A percentile compares a stretch with the other conserved stretches of the same genome.
Conservation (phyloP, 768 basidiomycete genomes). For the Galerina marginata region DNA sequence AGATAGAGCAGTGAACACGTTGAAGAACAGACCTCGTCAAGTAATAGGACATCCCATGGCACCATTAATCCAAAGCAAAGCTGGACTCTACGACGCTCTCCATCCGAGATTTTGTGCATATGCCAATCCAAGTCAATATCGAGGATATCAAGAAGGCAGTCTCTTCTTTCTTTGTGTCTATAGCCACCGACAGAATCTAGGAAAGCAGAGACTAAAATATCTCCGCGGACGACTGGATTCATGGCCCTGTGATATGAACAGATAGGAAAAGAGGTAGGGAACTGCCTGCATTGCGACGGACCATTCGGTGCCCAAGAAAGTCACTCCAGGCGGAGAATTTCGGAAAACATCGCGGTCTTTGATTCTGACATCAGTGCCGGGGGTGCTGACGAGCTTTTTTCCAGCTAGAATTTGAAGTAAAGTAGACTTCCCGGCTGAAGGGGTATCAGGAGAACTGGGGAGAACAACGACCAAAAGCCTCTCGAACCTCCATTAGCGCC, state of each 20-base stretch:
- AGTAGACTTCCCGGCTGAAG: conserved; percentile 91
- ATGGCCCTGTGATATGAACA: conserved; percentile 67
- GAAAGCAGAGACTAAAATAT: conserved; percentile 92
- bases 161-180: conserved; percentile 86
- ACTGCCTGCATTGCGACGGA: conserved; percentile 35
- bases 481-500: conserved; percentile 90
- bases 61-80: conserved; percentile 96
- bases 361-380: conserved; percentile 65
- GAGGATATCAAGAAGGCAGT: conserved; percentile 85
- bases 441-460: conserved; percentile 16
- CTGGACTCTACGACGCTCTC: conserved; percentile 90
- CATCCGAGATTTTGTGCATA: conserved; percentile 96
- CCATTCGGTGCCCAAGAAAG: conserved; percentile 96
- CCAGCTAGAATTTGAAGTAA: conserved; percentile 93
- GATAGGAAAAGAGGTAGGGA: background rate
- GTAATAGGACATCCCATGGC: conserved; percentile 89
- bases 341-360: conserved; percentile 89
- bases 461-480: conserved; percentile 7
- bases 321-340: conserved; percentile 79
- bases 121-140: conserved; percentile 97
- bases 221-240: conserved; percentile 95
- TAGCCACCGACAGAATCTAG: conserved; percentile 98
- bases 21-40: conserved; percentile 77
- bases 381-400: conserved; percentile 71
- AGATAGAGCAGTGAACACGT: conserved; percentile 1